These are phyloP conservation scores for Macaranga tanarius DNA, from an alignment of 441 rosid species.

Conservation along the genomic window DNA sequence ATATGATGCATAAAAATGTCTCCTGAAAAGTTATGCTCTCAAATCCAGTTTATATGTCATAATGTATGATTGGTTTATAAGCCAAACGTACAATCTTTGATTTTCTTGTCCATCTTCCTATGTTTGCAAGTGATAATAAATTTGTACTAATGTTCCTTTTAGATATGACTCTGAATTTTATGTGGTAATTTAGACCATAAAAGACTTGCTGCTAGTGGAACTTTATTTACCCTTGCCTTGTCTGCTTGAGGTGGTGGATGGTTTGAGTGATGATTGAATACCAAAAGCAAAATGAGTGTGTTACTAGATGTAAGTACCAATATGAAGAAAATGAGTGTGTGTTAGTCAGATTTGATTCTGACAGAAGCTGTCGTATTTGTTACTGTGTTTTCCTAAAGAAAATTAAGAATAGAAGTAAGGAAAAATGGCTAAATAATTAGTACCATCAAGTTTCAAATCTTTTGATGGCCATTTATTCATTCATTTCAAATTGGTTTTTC, in stretches of 20 bases:
- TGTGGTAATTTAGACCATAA: neutral
- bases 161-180: neutral
- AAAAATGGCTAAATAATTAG: conserved; percentile 3
- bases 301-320: neutral
- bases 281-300: neutral
- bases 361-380: neutral
- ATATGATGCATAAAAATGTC: neutral
- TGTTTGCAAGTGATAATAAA: neutral
- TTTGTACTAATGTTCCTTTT: neutral
- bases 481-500: conserved; percentile 28
- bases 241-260: neutral
- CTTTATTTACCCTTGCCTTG: neutral
- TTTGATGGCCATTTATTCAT: conserved; percentile 22
- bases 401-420: neutral
- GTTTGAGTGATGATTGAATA: neutral
- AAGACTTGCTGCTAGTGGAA: conserved; percentile 2
- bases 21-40: neutral
- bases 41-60: neutral
- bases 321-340: neutral
- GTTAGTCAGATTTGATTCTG: neutral
- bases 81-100: neutral
- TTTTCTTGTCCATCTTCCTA: neutral
- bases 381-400: neutral
- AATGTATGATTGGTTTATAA: neutral
- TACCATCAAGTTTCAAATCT: neutral